Evolutionary conservation across 2,329 filamentous ascomycete genomes (phyloP).

Genomic region (Boeremia exigua): DNA sequence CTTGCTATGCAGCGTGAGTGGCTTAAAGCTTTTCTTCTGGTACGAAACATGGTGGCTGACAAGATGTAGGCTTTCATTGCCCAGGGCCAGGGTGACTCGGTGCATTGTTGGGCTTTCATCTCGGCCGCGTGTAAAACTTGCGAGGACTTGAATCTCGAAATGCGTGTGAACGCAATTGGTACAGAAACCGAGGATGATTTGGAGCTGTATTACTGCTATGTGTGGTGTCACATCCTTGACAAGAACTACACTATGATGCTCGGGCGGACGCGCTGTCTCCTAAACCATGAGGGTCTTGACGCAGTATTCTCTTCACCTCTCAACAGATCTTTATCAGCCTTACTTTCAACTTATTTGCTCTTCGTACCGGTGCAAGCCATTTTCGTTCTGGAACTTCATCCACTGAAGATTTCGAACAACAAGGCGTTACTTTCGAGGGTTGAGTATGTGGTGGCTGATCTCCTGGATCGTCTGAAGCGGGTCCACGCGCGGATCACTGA

Average conservation of each 20-base stretch:
- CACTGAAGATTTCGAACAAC: slow-evolving; percentile 21
- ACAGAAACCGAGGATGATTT: slow-evolving; percentile 20
- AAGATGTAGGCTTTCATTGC: slow-evolving; percentile 21
- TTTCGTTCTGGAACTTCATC: slow-evolving; percentile 23
- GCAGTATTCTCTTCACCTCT: slow-evolving; percentile 18
- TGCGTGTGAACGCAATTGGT: slow-evolving; percentile 15
- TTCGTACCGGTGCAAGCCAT: slow-evolving; percentile 27
- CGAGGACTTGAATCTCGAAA: slow-evolving; percentile 25
- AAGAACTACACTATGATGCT: slow-evolving; percentile 33
- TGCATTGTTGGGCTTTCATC: slow-evolving; percentile 28
- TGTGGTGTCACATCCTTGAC: slow-evolving; percentile 33
- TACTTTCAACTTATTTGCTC: slow-evolving; percentile 24
- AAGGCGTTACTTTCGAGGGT: slow-evolving; percentile 14
- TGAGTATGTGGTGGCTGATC: slow-evolving; percentile 20
- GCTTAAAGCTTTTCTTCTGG: neutral
- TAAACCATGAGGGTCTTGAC: slow-evolving; percentile 24
- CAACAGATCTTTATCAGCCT: slow-evolving; percentile 17
- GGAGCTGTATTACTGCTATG: slow-evolving; percentile 27
- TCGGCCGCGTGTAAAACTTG: slow-evolving; percentile 28
- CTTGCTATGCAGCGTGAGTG: slow-evolving; percentile 28
- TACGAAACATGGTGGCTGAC: neutral
- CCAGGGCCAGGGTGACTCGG: slow-evolving; percentile 27
- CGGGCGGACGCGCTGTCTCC: slow-evolving; percentile 23
- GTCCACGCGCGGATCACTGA: slow-evolving; percentile 20
- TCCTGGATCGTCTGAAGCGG: slow-evolving; percentile 19